Percentiles rank a stretch among this genome's conserved stretches.
Conservation (phyloP, 192 early-diverging fungal genomes). For the Diversispora epigaea region DNA sequence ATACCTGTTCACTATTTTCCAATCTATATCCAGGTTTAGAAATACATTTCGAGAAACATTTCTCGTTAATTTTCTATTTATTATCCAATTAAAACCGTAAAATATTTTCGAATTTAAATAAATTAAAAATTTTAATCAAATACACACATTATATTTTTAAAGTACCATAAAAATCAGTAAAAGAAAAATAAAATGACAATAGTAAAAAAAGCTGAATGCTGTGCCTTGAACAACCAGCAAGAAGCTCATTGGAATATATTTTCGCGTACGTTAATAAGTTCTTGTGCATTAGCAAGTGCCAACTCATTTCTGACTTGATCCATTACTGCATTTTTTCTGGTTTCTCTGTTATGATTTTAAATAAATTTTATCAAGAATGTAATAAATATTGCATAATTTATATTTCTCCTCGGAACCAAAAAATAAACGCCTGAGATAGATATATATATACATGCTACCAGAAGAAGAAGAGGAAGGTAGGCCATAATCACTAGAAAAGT, state of each 20-base stretch:
- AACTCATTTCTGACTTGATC: slow-evolving; percentile 74
- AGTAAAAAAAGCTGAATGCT: no score
- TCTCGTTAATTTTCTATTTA: slow-evolving; percentile 79
- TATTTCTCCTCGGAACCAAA: neutral
- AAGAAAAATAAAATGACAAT: neutral
- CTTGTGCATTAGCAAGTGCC: slow-evolving; percentile 79
- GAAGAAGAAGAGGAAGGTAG: no score
- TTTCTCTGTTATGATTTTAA: slow-evolving; percentile 23
- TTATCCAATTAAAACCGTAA: neutral
- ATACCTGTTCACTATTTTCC: slow-evolving; percentile 67
- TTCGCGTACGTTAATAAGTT: slow-evolving; percentile 69
- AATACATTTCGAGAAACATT: slow-evolving; percentile 85
- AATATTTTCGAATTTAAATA: no score
- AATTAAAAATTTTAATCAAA: no score
- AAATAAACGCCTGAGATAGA: neutral
- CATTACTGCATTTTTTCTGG: slow-evolving; percentile 73
- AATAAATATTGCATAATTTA: no score
- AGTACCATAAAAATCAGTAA: neutral
- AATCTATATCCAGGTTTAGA: slow-evolving; percentile 70
- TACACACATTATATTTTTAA: neutral
- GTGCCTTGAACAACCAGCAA: neutral
- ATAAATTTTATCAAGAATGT: neutral
- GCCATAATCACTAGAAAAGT: slow-evolving; percentile 5
- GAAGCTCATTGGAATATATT: neutral
- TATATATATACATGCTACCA: neutral